These are phyloP conservation scores for Thermoascus crustaceus DNA, from an alignment of 2,329 filamentous ascomycete genomes.

Conservation along the genomic window DNA sequence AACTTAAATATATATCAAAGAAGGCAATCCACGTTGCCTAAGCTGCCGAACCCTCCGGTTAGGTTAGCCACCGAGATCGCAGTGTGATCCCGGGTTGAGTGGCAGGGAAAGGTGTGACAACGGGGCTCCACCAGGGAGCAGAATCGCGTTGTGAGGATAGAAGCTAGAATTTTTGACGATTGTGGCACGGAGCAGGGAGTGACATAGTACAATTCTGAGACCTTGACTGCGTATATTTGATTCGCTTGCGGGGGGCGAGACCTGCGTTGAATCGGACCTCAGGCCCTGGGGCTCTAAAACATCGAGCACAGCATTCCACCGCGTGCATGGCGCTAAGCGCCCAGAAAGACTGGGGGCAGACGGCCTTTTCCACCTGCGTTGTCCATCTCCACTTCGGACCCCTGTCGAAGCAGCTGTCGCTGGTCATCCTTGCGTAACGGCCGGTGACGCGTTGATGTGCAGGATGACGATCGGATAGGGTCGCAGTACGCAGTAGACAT, in stretches of 20 bases:
- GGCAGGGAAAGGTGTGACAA: neutral
- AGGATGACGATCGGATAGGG: slow-evolving; percentile 1
- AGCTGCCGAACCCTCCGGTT: neutral
- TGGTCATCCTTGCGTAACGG: slow-evolving; percentile 18
- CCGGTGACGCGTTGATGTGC: slow-evolving; percentile 14
- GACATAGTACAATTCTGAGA: neutral
- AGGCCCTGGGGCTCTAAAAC: too few species aligned
- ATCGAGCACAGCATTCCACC: too few species aligned
- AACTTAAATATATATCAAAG: too few species aligned
- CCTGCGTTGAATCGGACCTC: too few species aligned
- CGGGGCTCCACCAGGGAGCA: neutral
- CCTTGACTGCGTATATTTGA: slow-evolving; percentile 2
- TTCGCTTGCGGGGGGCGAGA: too few species aligned
- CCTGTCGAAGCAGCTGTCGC: neutral
- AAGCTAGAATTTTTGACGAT: neutral
- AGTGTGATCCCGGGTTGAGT: neutral
- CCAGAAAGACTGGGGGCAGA: too few species aligned
- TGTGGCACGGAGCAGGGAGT: slow-evolving; percentile 2
- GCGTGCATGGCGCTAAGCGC: too few species aligned
- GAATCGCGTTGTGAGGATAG: slow-evolving; percentile 1
- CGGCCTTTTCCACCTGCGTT: neutral
- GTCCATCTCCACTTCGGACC: neutral
- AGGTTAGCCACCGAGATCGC: neutral
- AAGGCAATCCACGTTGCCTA: too few species aligned
- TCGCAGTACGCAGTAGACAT: slow-evolving; percentile 1